Base-by-base conservation (phyloP, 805 yeast species). In the Teunomyces stri region DNA sequence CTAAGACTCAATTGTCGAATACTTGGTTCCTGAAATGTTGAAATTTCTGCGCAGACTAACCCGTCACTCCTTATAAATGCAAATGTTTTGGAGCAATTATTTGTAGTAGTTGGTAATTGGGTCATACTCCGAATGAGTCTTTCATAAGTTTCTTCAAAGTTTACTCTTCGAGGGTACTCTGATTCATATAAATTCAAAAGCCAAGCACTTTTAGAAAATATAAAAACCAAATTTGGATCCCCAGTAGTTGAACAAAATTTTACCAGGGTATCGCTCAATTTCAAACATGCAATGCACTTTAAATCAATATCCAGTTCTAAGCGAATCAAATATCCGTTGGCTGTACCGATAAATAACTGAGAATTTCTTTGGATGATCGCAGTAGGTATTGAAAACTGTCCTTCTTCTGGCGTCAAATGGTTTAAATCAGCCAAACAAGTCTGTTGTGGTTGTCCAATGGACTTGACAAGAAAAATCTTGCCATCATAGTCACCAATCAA, bases 51-150 rank as follows among this genome's bases (percentile, higher is more conserved):
- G 3, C 65, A 30, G 6, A 61, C 56, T 9, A 72, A 43, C 1
- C 78, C 78, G 44, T 71, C 74, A 20, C 69, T 75, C 39, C 73
- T 51, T 4, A 68, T 51, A 45, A 57, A 54, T 5, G 54, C 59
- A 45, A 60, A 49, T 4, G 25, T 27, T n/a, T 29, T 45, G 34
- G 16, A 9, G 10, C 15, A 21, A 13, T 28, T 21, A 12, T 45
- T 33, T 7, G 18, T 31, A 28, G 30, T 12, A 6, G 18, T 4
- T 12, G 43, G 57, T 12, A 57, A 39, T 36, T 54, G 58, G 1
- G 49, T 47, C 48, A 61, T 51, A 16, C 54, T 44, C 9, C 43
- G 28, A 1, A 70, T 51, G 1, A 60, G 37, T 21, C 67, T 60
- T 15, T 71, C 76, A 22, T 53, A 51, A 28, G 55, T 64, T 35